phyloP scores from a whole-genome alignment of 176 grass and related monocot species.

The Hordeum vulgare region DNA sequence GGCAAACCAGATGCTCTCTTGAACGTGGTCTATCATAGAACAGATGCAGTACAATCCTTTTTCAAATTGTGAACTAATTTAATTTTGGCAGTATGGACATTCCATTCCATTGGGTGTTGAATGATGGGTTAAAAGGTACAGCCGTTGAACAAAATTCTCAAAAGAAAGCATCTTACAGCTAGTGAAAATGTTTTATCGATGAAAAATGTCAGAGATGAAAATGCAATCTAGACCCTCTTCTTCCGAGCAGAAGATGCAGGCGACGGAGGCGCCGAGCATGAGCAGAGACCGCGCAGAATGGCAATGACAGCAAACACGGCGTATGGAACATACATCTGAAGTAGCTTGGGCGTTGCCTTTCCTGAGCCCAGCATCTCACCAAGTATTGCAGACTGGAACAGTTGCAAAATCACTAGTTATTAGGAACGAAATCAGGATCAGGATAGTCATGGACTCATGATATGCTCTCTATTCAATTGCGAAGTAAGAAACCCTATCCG shows the following conservation, averaged over 20 bases:
- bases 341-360: slow-evolving; percentile 46
- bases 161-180: not conserved
- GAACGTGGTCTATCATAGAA: not conserved
- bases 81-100: not conserved
- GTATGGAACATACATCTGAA: slow-evolving; percentile 66
- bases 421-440: not conserved
- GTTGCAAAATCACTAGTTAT: not conserved
- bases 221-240: slow-evolving; percentile 33
- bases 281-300: slow-evolving; percentile 49
- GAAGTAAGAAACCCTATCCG: not conserved
- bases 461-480: not conserved
- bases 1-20: not conserved
- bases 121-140: not conserved
- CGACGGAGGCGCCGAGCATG: not conserved
- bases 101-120: not conserved
- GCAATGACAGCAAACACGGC: slow-evolving; percentile 34
- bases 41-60: not conserved
- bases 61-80: not conserved
- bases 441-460: too few relatives aligned
- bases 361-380: slow-evolving; percentile 51
- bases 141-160: not conserved
- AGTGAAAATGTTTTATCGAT: not conserved
- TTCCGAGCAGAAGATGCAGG: slow-evolving; percentile 19
- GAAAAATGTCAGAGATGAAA: not conserved
- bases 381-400: slow-evolving; percentile 56